These are phyloP conservation scores for Malus sylvestris DNA, from an alignment of 306 rosid genomes.

Conservation along the genomic window DNA sequence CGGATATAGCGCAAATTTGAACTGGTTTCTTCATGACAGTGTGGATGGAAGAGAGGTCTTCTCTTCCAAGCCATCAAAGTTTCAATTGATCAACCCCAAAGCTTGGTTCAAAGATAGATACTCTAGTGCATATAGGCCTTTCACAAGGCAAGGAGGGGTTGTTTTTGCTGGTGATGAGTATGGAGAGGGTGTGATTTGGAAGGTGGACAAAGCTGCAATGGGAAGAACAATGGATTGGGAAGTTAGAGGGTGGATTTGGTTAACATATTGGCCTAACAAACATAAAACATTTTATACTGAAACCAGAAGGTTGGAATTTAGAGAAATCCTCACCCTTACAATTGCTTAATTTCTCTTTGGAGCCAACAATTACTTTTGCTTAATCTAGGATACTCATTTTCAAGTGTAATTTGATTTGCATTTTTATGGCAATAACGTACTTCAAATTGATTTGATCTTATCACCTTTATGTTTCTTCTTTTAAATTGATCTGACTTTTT, in stretches of 20 bases:
- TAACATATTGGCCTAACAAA: slow-evolving; percentile 90
- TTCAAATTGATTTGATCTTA: no score
- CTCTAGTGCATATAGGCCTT: slow-evolving; percentile 75
- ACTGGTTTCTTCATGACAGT: slow-evolving; percentile 82
- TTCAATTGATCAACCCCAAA: slow-evolving; percentile 58
- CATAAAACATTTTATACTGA: slow-evolving; percentile 57
- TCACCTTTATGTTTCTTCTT: no score
- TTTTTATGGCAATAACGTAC: no score
- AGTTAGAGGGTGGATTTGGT: slow-evolving; percentile 82
- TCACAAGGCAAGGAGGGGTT: slow-evolving; percentile 83
- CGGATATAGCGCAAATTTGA: slow-evolving; percentile 70
- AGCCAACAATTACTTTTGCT: neutral
- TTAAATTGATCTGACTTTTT: no score
- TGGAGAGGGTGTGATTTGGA: slow-evolving; percentile 79
- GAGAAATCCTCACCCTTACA: slow-evolving; percentile 45
- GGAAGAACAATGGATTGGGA: slow-evolving; percentile 89
- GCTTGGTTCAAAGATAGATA: slow-evolving; percentile 78
- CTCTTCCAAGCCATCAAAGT: slow-evolving; percentile 64
- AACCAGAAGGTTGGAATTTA: slow-evolving; percentile 77
- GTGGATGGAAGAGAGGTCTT: slow-evolving; percentile 71
- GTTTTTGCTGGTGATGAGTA: slow-evolving; percentile 82
- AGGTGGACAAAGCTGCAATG: slow-evolving; percentile 52
- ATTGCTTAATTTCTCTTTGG: slow-evolving; percentile 29
- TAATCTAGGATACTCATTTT: no score
- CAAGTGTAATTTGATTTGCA: no score